These are phyloP conservation scores for Metrosideros polymorpha DNA, from an alignment of 441 rosid species.

Conservation along the genomic window DNA sequence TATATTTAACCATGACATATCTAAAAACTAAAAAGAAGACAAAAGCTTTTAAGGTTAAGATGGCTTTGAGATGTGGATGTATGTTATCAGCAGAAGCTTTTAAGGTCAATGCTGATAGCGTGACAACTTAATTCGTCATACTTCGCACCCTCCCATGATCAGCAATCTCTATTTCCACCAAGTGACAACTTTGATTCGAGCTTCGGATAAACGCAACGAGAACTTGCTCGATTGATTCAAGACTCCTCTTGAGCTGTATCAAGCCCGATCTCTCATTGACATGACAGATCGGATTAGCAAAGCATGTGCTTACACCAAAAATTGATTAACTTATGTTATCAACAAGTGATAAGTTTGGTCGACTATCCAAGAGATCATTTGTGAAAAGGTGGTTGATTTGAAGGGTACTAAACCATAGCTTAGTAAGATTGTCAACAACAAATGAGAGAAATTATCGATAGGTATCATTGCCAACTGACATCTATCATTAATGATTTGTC, in stretches of 20 bases:
- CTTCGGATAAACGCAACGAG: fast-evolving
- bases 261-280: background rate
- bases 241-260: too few relatives aligned
- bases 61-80: background rate
- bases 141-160: background rate
- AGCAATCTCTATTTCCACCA: too few relatives aligned
- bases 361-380: background rate
- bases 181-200: background rate
- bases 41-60: background rate
- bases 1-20: background rate
- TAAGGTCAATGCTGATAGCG: background rate
- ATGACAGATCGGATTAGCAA: background rate
- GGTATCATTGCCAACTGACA: background rate
- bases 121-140: fast-evolving
- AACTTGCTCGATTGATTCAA: background rate
- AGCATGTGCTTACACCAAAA: background rate
- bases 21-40: background rate
- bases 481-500: too few relatives aligned
- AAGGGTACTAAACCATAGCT: background rate
- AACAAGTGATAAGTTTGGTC: too few relatives aligned
- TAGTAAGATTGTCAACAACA: background rate
- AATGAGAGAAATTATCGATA: background rate
- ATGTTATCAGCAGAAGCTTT: background rate
- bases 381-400: background rate
- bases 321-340: background rate